Evolutionary conservation across 1,284 basidiomycete genomes (phyloP).

Genomic region (Athelia sp.): DNA sequence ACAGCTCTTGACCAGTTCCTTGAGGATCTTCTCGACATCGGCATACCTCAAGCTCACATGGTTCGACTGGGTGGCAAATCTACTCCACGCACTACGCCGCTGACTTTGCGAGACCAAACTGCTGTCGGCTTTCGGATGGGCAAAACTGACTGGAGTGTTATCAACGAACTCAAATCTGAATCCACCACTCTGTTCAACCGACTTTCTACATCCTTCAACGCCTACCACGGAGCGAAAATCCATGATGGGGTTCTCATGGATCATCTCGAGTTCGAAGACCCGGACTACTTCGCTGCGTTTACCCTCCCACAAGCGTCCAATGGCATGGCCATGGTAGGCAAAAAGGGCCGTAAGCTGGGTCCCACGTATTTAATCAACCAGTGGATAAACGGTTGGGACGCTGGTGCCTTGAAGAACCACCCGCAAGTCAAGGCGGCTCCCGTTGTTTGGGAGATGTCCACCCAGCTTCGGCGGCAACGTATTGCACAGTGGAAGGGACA

Average conservation of each 20-base stretch:
- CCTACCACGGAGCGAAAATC: conserved; percentile 22
- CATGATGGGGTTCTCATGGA: conserved; percentile 27
- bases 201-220: conserved; percentile 27
- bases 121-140: conserved; percentile 12
- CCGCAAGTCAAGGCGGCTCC: conserved; percentile 19
- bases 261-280: conserved; percentile 41
- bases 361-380: conserved; percentile 37
- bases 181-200: conserved; percentile 16
- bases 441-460: conserved; percentile 41
- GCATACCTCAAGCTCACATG: conserved; percentile 41
- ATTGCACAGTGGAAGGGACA: conserved; percentile 35
- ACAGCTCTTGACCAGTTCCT: conserved; percentile 54
- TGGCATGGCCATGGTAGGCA: conserved; percentile 39
- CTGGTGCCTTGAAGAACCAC: conserved; percentile 33
- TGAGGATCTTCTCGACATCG: conserved; percentile 51
- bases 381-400: conserved; percentile 39
- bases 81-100: conserved; percentile 35
- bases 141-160: conserved; percentile 31
- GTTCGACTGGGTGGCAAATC: conserved; percentile 53
- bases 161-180: conserved; percentile 30
- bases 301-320: conserved; percentile 33
- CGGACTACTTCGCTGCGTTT: conserved; percentile 43
- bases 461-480: conserved; percentile 23
- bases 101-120: conserved; percentile 34
- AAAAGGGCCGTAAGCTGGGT: conserved; percentile 27